phyloP scores from a whole-genome alignment of 306 rosid species.

The Acacia confusa region DNA sequence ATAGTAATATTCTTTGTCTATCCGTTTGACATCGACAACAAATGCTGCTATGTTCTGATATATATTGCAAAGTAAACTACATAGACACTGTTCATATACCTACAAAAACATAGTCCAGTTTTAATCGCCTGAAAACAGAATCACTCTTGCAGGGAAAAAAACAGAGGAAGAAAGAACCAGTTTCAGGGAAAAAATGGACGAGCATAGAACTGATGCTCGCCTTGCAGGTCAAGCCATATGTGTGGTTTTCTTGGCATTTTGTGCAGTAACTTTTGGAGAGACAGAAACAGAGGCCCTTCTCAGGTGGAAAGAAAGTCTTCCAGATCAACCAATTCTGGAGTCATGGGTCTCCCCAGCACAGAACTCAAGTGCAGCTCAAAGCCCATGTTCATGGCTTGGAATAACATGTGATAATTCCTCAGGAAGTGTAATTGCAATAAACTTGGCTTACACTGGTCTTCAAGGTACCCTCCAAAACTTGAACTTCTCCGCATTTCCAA shows the following conservation, averaged over 20 bases:
- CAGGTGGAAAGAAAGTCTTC: neutral
- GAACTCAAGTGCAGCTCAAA: neutral
- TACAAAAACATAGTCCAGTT: neutral
- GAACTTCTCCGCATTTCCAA: slow-evolving; percentile 43
- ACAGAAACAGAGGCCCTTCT: slow-evolving; percentile 1
- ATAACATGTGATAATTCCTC: neutral
- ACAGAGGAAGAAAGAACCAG: neutral
- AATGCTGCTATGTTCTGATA: neutral
- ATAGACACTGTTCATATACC: neutral
- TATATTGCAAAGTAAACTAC: neutral
- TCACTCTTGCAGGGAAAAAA: neutral
- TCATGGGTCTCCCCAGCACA: neutral
- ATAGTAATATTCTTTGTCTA: neutral
- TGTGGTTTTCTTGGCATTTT: neutral
- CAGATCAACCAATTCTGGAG: neutral
- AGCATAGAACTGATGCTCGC: neutral
- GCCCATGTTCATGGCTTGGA: slow-evolving; percentile 12
- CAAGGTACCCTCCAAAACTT: slow-evolving; percentile 38
- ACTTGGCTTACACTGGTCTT: neutral
- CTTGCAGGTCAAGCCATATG: neutral
- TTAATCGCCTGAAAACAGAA: neutral
- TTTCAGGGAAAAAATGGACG: neutral
- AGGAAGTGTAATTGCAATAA: neutral
- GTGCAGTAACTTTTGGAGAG: neutral
- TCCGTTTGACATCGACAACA: neutral